phyloP scores from a whole-genome alignment of 2,329 filamentous ascomycete species.

The Colletotrichum falcatum region DNA sequence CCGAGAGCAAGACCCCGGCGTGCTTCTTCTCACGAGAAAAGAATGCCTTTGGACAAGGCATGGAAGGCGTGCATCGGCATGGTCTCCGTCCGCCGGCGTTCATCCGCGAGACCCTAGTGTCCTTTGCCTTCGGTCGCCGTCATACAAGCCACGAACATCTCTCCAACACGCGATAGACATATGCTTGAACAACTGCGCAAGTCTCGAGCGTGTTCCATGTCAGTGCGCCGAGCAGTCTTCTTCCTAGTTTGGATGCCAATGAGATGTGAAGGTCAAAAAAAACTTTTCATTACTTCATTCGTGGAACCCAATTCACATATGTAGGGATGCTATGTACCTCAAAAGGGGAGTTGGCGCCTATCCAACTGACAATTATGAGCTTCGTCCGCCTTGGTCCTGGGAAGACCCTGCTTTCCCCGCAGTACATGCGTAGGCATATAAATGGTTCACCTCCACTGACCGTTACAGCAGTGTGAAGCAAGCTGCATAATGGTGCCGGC shows the following conservation, averaged over 20 bases:
- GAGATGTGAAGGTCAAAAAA: not conserved
- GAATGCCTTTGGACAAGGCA: no score
- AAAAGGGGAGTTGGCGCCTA: slow-evolving; percentile 6
- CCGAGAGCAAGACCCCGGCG: no score
- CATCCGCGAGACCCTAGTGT: no score
- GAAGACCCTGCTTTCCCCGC: not conserved
- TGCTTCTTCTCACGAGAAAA: no score
- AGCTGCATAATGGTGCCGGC: not conserved
- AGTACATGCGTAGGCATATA: not conserved
- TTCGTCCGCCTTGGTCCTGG: no score
- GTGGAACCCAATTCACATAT: not conserved
- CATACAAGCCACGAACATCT: not conserved
- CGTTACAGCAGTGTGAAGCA: slow-evolving; percentile 16
- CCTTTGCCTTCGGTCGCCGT: no score
- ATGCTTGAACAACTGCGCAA: no score
- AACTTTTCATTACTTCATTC: slow-evolving; percentile 2
- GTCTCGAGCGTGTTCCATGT: no score
- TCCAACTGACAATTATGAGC: slow-evolving; percentile 6
- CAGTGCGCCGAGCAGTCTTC: not conserved
- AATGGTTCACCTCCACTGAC: not conserved
- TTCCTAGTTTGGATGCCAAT: not conserved
- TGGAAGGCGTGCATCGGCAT: no score
- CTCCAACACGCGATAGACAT: not conserved
- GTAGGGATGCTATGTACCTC: not conserved
- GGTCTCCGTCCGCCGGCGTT: no score